Conservation (phyloP, 768 basidiomycete species). For the Dacryopinax primogenitus region DNA sequence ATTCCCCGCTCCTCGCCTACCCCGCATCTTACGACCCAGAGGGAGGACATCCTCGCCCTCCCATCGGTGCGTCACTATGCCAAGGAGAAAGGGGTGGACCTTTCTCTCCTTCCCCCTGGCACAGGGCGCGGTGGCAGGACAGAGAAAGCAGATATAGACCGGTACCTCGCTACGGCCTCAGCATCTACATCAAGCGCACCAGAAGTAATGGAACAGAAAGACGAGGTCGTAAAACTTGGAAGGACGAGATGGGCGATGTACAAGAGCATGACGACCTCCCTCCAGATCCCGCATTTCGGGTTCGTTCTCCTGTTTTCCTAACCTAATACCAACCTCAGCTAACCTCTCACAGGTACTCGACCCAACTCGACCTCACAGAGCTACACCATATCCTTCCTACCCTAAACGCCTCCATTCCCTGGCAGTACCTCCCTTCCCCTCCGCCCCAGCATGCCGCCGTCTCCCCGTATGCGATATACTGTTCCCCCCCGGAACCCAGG, state of each 20-base stretch:
- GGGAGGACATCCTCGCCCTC: constrained; percentile 45
- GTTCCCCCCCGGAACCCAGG: background rate
- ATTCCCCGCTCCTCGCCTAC: background rate
- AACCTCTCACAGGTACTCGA: constrained; percentile 44
- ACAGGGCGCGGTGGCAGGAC: constrained; percentile 64
- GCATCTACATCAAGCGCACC: constrained; percentile 8
- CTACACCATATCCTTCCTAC: constrained; percentile 49
- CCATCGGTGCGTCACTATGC: constrained; percentile 73
- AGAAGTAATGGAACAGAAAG: constrained; percentile 23
- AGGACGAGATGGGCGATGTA: constrained; percentile 75
- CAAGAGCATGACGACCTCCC: constrained; percentile 67
- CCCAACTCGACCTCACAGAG: constrained; percentile 59
- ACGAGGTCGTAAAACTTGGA: constrained; percentile 56
- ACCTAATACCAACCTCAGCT: background rate
- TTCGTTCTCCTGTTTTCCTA: constrained; percentile 23
- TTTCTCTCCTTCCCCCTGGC: constrained; percentile 45
- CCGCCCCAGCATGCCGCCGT: constrained; percentile 32
- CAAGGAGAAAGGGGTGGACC: constrained; percentile 48
- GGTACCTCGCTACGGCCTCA: constrained; percentile 34
- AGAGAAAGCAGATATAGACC: constrained; percentile 61
- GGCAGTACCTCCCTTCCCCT: constrained; percentile 27
- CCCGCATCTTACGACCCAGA: background rate
- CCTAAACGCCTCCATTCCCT: constrained; percentile 58
- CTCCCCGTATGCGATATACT: constrained; percentile 24
- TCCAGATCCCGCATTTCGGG: constrained; percentile 80